Percentiles rank a stretch among this genome's conserved stretches.
phyloP scores from a whole-genome alignment of 2,329 filamentous ascomycete species.

The Phaeoacremonium minimum region DNA sequence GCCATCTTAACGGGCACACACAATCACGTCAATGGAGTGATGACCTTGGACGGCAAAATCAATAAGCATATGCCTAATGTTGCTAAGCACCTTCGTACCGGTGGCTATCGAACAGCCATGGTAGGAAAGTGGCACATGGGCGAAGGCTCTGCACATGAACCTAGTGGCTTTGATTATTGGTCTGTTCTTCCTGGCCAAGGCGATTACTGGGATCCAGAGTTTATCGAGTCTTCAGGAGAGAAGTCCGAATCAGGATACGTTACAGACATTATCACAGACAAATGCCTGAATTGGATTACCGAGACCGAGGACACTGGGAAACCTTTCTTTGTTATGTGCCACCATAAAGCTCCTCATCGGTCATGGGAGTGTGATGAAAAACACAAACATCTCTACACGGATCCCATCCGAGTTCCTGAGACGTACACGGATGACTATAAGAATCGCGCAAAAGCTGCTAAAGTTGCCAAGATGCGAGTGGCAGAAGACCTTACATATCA shows the following conservation, averaged over 20 bases:
- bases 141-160: conserved; percentile 38
- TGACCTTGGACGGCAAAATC: conserved; percentile 44
- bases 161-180: conserved; percentile 48
- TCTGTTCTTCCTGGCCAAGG: conserved; percentile 46
- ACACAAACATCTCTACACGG: conserved; percentile 42
- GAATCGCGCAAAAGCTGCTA: conserved; percentile 44
- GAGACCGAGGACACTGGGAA: conserved; percentile 22
- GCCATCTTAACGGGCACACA: conserved; percentile 45
- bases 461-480: conserved; percentile 45
- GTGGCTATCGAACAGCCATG: conserved; percentile 47
- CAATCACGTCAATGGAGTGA: conserved; percentile 48
- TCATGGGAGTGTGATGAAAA: conserved; percentile 46
- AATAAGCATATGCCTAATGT: conserved; percentile 47
- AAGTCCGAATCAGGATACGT: conserved; percentile 33
- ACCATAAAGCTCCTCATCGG: conserved; percentile 51
- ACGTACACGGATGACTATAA: conserved; percentile 52
- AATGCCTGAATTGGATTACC: conserved; percentile 36
- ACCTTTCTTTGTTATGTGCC: conserved; percentile 52
- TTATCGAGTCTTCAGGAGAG: conserved; percentile 34
- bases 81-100: conserved; percentile 40
- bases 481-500: conserved; percentile 46
- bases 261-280: conserved; percentile 49
- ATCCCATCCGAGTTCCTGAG: conserved; percentile 41
- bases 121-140: conserved; percentile 51
- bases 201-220: conserved; percentile 45